Percentiles rank a stretch among this genome's conserved stretches.
phyloP scores from a whole-genome alignment of 2,329 filamentous ascomycete genomes.

The Cadophora malorum region DNA sequence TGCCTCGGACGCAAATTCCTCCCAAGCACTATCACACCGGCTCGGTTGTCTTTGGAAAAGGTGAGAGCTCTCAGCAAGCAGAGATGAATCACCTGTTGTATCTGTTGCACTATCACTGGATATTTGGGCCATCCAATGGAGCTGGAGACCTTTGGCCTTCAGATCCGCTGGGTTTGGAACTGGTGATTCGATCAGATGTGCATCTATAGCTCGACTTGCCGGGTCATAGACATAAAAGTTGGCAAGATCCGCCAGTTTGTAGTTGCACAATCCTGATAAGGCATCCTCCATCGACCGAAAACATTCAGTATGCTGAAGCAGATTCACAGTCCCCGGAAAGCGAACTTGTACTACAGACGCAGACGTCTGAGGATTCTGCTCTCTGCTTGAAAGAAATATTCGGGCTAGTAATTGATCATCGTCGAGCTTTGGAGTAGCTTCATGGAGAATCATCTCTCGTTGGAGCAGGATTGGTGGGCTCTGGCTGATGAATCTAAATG shows the following conservation, averaged over 20 bases:
- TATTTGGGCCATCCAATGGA: constrained; percentile 27
- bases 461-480: not conserved
- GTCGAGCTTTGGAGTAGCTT: not conserved
- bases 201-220: constrained; percentile 17
- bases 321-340: constrained; percentile 30
- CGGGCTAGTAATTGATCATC: not conserved
- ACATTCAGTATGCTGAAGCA: constrained; percentile 17
- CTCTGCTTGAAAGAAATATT: not conserved
- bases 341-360: constrained; percentile 20
- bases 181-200: constrained; percentile 22
- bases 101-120: not conserved
- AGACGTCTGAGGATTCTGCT: not conserved
- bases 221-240: constrained; percentile 34
- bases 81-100: not conserved
- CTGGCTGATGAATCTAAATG: not conserved
- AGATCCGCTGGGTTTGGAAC: constrained; percentile 29
- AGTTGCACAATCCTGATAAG: constrained; percentile 29
- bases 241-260: constrained; percentile 33
- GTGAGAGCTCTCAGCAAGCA: not conserved
- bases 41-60: not conserved
- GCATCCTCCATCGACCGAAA: constrained; percentile 32
- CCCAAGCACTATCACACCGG: not conserved
- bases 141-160: constrained; percentile 24
- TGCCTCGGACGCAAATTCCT: not conserved
- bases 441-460: not conserved